A percentile compares a stretch with the other conserved stretches of the same genome.
Evolutionary conservation across 345 rosid genomes (phyloP).

Genomic region (Erucastrum elatum): DNA sequence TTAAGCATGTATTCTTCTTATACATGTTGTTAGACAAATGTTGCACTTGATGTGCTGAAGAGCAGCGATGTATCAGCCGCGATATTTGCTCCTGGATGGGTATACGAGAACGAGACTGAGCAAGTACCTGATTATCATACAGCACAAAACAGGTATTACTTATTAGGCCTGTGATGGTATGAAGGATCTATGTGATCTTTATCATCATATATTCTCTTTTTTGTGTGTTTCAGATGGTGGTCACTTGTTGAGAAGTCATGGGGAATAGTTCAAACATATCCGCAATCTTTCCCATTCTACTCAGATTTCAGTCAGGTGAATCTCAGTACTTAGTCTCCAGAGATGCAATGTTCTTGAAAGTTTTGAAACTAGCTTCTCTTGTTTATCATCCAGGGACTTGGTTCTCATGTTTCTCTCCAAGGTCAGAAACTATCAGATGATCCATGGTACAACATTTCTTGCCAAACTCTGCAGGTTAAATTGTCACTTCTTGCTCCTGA

Average conservation of each 20-base stretch:
- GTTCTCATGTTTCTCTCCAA: constrained; percentile 57
- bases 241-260: constrained; percentile 73
- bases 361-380: constrained; percentile 10
- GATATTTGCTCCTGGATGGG: constrained; percentile 92
- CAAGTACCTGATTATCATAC: constrained; percentile 72
- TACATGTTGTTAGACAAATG: constrained; percentile 51
- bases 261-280: constrained; percentile 61
- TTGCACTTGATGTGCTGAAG: constrained; percentile 75
- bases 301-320: constrained; percentile 71
- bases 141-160: constrained; percentile 70
- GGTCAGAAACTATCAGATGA: constrained; percentile 43
- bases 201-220: neutral
- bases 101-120: constrained; percentile 51
- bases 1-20: neutral
- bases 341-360: neutral
- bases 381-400: constrained; percentile 55
- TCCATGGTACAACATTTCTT: constrained; percentile 76
- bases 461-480: constrained; percentile 76
- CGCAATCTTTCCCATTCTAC: constrained; percentile 62
- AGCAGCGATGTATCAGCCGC: constrained; percentile 71
- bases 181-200: constrained; percentile 7
- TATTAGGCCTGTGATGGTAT: neutral
- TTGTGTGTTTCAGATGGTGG: constrained; percentile 68
- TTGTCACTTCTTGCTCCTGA: neutral
- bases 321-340: neutral